A percentile compares a stretch with the other conserved stretches of the same genome.
phyloP scores from a whole-genome alignment of 169 alveolate species.

The Cryptosporidium sp. region DNA sequence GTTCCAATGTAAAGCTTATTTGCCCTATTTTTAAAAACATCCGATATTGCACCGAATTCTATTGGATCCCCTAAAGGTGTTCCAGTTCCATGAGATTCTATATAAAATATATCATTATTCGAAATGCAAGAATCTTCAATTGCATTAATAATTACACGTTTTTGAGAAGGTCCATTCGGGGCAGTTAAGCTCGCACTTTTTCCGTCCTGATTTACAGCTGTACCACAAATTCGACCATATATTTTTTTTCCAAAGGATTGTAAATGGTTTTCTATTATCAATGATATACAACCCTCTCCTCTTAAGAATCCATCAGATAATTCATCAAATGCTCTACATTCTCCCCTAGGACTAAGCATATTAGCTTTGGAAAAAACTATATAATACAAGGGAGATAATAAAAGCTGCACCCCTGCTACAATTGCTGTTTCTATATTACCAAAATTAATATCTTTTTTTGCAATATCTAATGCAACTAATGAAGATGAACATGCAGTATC shows the following conservation, averaged over 20 bases:
- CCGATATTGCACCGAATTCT: slow-evolving; percentile 82
- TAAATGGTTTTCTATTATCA: slow-evolving; percentile 39
- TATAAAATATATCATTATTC: slow-evolving; percentile 57
- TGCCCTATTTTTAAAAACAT: slow-evolving; percentile 73
- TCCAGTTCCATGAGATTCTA: slow-evolving; percentile 86
- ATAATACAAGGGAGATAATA: slow-evolving; percentile 60
- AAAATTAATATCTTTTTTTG: slow-evolving; percentile 54
- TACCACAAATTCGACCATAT: slow-evolving; percentile 66
- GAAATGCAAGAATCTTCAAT: slow-evolving; percentile 76
- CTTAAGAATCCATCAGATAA: slow-evolving; percentile 84
- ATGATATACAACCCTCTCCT: slow-evolving; percentile 83
- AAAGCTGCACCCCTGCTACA: slow-evolving; percentile 65
- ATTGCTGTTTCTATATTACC: slow-evolving; percentile 71
- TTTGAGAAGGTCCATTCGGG: slow-evolving; percentile 76
- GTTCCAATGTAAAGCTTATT: slow-evolving; percentile 77
- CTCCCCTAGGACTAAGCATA: slow-evolving; percentile 81
- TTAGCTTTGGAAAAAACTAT: slow-evolving; percentile 72
- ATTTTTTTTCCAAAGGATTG: not conserved
- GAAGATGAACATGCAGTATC: slow-evolving; percentile 86
- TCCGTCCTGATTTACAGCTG: slow-evolving; percentile 74
- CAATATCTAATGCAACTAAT: slow-evolving; percentile 81
- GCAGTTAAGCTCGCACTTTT: slow-evolving; percentile 75
- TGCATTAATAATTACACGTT: slow-evolving; percentile 34
- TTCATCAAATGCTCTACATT: slow-evolving; percentile 83
- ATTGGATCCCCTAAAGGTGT: slow-evolving; percentile 86